These are phyloP conservation scores for Paraglomus occultum DNA, from an alignment of 192 early-diverging fungal genomes.

Conservation along the genomic window DNA sequence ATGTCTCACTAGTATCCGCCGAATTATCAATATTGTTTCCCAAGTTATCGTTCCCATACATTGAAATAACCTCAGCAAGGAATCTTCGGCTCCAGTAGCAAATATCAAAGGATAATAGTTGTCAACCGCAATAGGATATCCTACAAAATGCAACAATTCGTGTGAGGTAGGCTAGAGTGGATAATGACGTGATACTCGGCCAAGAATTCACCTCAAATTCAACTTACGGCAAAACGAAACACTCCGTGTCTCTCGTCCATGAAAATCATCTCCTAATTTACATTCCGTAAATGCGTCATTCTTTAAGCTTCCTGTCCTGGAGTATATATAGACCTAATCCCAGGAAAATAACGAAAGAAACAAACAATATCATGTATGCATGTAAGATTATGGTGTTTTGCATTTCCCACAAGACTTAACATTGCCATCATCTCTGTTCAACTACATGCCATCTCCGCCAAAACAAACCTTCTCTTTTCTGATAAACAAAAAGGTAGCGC, in stretches of 20 bases:
- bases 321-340: slow-evolving; percentile 43
- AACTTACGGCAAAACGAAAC: slow-evolving; percentile 46
- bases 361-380: background rate
- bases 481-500: slow-evolving; percentile 57
- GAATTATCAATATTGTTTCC: no score
- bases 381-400: background rate
- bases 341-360: background rate
- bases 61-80: slow-evolving; percentile 52
- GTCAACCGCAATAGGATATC: slow-evolving; percentile 26
- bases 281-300: slow-evolving; percentile 52
- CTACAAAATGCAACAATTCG: background rate
- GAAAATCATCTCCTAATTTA: slow-evolving; percentile 56
- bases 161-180: no score
- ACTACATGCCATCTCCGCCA: background rate
- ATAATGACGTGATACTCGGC: no score
- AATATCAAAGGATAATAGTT: slow-evolving; percentile 40
- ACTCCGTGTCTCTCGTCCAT: slow-evolving; percentile 63
- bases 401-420: background rate
- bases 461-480: slow-evolving; percentile 50
- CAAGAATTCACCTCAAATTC: background rate
- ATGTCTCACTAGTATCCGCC: no score
- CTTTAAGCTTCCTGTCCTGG: slow-evolving; percentile 39
- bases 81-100: slow-evolving; percentile 60
- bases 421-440: background rate
- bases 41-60: slow-evolving; percentile 33